These are phyloP conservation scores for Colletotrichum trifolii DNA, from an alignment of 2,329 filamentous ascomycete genomes.

Conservation along the genomic window DNA sequence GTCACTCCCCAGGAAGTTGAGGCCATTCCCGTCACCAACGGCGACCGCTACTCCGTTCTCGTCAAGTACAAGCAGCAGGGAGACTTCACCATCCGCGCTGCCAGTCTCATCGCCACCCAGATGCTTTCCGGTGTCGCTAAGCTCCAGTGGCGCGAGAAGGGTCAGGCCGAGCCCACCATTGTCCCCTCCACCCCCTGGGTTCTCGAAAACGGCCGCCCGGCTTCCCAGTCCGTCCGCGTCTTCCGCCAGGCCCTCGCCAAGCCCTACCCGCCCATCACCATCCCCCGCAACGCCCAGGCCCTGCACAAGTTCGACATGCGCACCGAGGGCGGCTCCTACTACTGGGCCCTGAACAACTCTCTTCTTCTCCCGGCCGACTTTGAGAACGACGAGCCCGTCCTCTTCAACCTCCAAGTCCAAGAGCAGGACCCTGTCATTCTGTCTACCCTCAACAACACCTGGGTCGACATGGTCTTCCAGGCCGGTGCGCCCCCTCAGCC, in stretches of 20 bases:
- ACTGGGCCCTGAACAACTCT: conserved; percentile 64
- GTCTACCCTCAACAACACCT: conserved; percentile 57
- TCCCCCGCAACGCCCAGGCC: conserved; percentile 55
- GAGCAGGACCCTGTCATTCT: conserved; percentile 57
- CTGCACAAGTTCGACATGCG: conserved; percentile 57
- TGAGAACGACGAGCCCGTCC: conserved; percentile 52
- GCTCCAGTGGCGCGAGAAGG: conserved; percentile 51
- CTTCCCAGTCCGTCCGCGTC: conserved; percentile 52
- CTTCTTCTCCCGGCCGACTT: conserved; percentile 52
- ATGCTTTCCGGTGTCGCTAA: conserved; percentile 64
- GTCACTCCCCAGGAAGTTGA: conserved; percentile 58
- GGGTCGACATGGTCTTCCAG: conserved; percentile 67
- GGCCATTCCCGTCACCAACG: conserved; percentile 54
- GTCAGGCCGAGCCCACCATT: conserved; percentile 24
- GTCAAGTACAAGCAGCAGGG: conserved; percentile 58
- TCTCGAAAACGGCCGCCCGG: conserved; percentile 58
- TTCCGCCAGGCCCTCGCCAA: conserved; percentile 56
- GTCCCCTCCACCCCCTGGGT: conserved; percentile 55
- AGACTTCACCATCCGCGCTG: conserved; percentile 65
- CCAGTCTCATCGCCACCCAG: conserved; percentile 61
- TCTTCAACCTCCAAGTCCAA: conserved; percentile 55
- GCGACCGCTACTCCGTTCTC: conserved; percentile 64
- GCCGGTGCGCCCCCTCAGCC: conserved; percentile 58
- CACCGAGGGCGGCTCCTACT: conserved; percentile 56
- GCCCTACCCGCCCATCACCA: conserved; percentile 59